Evolutionary conservation across 257 asterid species (phyloP).

Genomic region (Fraxinus pennsylvanica): DNA sequence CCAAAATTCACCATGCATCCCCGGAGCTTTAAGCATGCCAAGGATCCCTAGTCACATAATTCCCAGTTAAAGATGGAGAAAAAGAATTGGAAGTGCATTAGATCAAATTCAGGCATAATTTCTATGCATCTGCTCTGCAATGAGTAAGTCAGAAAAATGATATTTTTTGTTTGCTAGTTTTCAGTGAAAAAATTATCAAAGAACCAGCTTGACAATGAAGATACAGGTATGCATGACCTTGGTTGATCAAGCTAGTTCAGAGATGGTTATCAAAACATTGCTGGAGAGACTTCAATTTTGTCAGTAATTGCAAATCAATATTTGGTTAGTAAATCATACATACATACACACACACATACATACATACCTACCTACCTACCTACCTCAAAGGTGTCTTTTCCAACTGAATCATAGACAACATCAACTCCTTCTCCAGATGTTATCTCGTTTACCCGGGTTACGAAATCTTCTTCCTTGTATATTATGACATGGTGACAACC

Average conservation of each 20-base stretch:
- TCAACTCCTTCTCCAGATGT: conserved; percentile 94
- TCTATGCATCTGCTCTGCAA: not conserved
- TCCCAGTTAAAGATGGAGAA: conserved; percentile 20
- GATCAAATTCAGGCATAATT: not conserved
- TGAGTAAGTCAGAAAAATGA: not conserved
- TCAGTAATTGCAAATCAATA: too few species aligned
- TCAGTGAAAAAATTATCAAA: not conserved
- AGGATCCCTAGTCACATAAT: conserved; percentile 62
- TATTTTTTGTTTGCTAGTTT: not conserved
- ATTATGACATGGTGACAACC: conserved; percentile 89
- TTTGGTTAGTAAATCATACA: not conserved
- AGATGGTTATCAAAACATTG: not conserved
- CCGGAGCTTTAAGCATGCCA: conserved; percentile 76
- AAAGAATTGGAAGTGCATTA: not conserved
- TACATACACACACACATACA: too few species aligned
- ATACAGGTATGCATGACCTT: not conserved
- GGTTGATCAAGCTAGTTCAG: not conserved
- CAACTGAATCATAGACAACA: conserved; percentile 97
- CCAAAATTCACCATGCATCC: conserved; percentile 94
- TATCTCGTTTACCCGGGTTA: conserved; percentile 76
- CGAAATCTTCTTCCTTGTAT: conserved; percentile 83
- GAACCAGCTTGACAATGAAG: not conserved
- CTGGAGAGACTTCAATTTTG: not conserved
- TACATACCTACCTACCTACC: too few species aligned
- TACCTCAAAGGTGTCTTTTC: conserved; percentile 93